Percentiles rank a stretch among this genome's conserved stretches.
Conservation (phyloP, 2,329 filamentous ascomycete genomes). For the Thelonectria blattea region DNA sequence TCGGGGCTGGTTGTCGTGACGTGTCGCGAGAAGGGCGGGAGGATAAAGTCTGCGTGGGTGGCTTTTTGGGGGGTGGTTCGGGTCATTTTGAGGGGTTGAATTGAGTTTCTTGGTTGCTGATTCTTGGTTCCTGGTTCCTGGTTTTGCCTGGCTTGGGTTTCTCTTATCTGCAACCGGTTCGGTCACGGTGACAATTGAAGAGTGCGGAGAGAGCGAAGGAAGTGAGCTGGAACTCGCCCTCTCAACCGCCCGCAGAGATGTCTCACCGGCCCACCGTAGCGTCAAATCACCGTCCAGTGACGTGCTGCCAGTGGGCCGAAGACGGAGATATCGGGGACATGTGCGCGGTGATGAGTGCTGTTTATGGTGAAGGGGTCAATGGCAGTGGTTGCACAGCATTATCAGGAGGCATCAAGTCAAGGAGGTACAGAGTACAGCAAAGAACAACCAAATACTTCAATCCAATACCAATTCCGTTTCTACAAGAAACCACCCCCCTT, state of each 20-base stretch:
- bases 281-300: slow-evolving; percentile 31
- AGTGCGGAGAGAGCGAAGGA: too few species aligned
- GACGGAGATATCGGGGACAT: slow-evolving; percentile 6
- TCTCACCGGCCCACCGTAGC: slow-evolving; percentile 25
- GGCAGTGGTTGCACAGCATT: too few species aligned
- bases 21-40: slow-evolving; percentile 44
- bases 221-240: slow-evolving; percentile 18
- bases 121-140: too few species aligned
- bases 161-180: not conserved
- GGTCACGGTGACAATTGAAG: too few species aligned
- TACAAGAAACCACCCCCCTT: not conserved
- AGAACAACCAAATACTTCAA: too few species aligned
- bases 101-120: too few species aligned
- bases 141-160: not conserved
- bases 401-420: too few species aligned
- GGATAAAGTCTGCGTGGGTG: slow-evolving; percentile 27
- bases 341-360: not conserved
- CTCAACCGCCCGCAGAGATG: slow-evolving; percentile 27
- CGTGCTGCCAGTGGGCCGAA: slow-evolving; percentile 25
- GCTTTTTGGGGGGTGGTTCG: slow-evolving; percentile 16
- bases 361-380: too few species aligned
- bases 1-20: slow-evolving; percentile 58
- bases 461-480: too few species aligned
- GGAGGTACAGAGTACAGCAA: too few species aligned
- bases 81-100: slow-evolving; percentile 22